phyloP scores from a whole-genome alignment of 441 rosid species.

The Raphanus hybrid region DNA sequence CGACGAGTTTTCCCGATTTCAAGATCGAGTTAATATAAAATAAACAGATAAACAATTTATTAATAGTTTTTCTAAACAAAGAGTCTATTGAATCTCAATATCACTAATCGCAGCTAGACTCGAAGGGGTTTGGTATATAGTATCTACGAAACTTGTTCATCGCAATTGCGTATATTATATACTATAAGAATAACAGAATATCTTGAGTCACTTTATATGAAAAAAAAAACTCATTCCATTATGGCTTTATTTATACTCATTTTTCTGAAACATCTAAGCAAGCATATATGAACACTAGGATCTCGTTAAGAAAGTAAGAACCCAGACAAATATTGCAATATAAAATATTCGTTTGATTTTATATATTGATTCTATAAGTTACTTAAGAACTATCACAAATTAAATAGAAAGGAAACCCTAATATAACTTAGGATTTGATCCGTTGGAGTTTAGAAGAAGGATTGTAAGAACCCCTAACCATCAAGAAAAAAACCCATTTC shows the following conservation, averaged over 20 bases:
- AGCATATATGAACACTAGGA: constrained; percentile 67
- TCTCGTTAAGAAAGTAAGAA: constrained; percentile 34
- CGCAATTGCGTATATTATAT: constrained; percentile 18
- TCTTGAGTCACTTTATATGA: constrained; percentile 17
- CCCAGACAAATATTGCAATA: constrained; percentile 32
- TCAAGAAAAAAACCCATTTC: constrained; percentile 48
- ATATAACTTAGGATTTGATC: constrained; percentile 48
- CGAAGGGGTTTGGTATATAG: constrained; percentile 35
- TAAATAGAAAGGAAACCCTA: constrained; percentile 39
- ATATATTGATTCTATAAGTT: constrained; percentile 45
- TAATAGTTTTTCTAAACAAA: background rate
- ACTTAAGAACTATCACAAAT: constrained; percentile 41
- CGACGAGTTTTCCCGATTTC: background rate
- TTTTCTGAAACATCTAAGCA: constrained; percentile 49
- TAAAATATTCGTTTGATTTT: constrained; percentile 41
- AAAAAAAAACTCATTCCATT: constrained; percentile 5
- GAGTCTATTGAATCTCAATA: constrained; percentile 28
- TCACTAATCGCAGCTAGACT: constrained; percentile 21
- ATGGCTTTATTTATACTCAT: constrained; percentile 36
- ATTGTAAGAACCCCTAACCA: constrained; percentile 39
- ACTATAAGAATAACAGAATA: constrained; percentile 3
- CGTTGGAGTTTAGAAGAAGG: constrained; percentile 22
- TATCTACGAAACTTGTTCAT: constrained; percentile 37
- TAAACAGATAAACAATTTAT: background rate
- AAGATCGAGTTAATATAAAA: background rate